These are phyloP conservation scores for Calonectria hongkongensis DNA, from an alignment of 2,329 filamentous ascomycete genomes.

Conservation along the genomic window DNA sequence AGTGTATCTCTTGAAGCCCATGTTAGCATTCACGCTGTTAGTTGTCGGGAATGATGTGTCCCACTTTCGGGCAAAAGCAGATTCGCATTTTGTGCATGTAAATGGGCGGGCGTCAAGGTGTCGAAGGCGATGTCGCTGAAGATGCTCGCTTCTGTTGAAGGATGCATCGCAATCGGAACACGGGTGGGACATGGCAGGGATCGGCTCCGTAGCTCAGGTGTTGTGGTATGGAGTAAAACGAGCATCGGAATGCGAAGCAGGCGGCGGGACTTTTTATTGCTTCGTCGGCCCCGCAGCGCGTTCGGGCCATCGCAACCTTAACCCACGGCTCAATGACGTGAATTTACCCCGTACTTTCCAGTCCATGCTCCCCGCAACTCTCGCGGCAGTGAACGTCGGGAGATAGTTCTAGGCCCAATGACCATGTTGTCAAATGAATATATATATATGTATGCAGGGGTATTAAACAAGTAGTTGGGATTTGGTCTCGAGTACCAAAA, in stretches of 20 bases:
- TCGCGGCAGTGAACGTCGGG: background rate
- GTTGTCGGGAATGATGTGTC: background rate
- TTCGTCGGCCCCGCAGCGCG: constrained; percentile 1
- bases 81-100: constrained; percentile 5
- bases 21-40: background rate
- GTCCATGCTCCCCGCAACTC: background rate
- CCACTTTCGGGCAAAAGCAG: background rate
- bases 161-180: background rate
- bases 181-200: constrained; percentile 5
- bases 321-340: background rate
- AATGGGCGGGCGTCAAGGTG: background rate
- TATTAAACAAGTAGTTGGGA: too few species aligned
- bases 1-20: background rate
- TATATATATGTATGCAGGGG: background rate
- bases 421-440: background rate
- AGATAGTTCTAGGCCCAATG: background rate
- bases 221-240: background rate
- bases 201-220: background rate
- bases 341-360: background rate
- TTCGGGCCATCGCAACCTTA: background rate
- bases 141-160: background rate
- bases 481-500: background rate
- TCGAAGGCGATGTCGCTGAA: background rate
- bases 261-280: background rate
- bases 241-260: constrained; percentile 13